Percentiles rank a stretch among this genome's conserved stretches.
phyloP scores from a whole-genome alignment of 106 monocot genomes.

The Chionographis japonica region DNA sequence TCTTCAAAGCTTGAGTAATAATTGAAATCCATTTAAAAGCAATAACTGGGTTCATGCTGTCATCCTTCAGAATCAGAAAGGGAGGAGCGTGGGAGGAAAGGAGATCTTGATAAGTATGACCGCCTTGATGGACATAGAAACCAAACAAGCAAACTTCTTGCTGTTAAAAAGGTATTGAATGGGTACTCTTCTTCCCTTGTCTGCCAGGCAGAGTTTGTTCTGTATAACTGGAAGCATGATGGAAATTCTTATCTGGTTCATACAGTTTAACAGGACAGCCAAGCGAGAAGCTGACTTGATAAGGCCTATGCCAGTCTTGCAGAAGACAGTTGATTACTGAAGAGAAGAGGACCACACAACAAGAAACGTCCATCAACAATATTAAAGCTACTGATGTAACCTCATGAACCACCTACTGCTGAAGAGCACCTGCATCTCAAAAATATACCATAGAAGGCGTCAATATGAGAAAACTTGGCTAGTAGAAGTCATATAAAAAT shows the following conservation, averaged over 20 bases:
- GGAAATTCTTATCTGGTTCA: constrained; percentile 57
- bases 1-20: not conserved
- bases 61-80: constrained; percentile 70
- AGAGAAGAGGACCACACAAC: no score
- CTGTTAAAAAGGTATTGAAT: constrained; percentile 81
- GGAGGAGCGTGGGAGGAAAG: constrained; percentile 93
- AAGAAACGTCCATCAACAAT: no score
- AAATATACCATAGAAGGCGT: no score
- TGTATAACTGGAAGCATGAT: constrained; percentile 49
- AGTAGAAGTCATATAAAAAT: no score
- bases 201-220: constrained; percentile 11
- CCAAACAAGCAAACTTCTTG: constrained; percentile 77
- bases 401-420: no score
- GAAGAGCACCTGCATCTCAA: no score
- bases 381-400: no score
- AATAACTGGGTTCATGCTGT: constrained; percentile 6
- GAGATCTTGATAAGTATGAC: constrained; percentile 92
- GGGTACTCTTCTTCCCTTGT: constrained; percentile 8
- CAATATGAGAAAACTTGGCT: no score
- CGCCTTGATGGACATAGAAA: constrained; percentile 89
- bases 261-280: constrained; percentile 92
- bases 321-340: constrained; percentile 82
- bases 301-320: constrained; percentile 90
- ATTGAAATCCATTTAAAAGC: not conserved
- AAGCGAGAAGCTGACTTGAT: constrained; percentile 82